phyloP scores from a whole-genome alignment of 352 stramenopile genomes.

The Labyrinthula sp. region DNA sequence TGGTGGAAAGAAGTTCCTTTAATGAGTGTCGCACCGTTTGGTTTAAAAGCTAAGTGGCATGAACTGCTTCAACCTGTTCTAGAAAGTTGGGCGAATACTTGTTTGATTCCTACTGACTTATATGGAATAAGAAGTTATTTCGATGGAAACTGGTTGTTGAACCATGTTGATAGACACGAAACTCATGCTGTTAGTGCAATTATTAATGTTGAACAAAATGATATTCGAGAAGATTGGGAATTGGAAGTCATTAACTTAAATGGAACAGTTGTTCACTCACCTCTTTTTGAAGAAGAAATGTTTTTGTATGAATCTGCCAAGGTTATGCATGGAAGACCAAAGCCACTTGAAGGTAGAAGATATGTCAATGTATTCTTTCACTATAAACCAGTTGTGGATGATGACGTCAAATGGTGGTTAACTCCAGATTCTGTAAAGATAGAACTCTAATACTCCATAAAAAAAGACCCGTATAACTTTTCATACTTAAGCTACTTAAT shows the following conservation, averaged over 20 bases:
- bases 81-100: conserved; percentile 46
- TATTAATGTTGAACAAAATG: conserved; percentile 49
- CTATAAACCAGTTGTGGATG: conserved; percentile 41
- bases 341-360: conserved; percentile 37
- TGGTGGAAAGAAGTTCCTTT: conserved; percentile 42
- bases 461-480: too few relatives aligned
- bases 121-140: conserved; percentile 49
- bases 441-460: too few relatives aligned
- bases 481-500: too few relatives aligned
- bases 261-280: conserved; percentile 48
- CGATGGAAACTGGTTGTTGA: conserved; percentile 36
- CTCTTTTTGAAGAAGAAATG: conserved; percentile 51
- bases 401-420: too few relatives aligned
- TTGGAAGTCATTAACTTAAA: conserved; percentile 57
- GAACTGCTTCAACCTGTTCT: conserved; percentile 39
- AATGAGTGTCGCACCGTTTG: conserved; percentile 44
- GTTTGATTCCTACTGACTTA: conserved; percentile 46
- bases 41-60: conserved; percentile 42
- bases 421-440: too few relatives aligned
- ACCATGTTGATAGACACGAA: conserved; percentile 48
- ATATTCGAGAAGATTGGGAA: conserved; percentile 52
- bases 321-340: conserved; percentile 43
- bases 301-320: conserved; percentile 56
- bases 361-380: conserved; percentile 58
- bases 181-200: conserved; percentile 47